Percentiles rank a stretch among this genome's conserved stretches.
Conservation (phyloP, 495 filamentous ascomycete genomes). For the Venustampulla echinocandica region DNA sequence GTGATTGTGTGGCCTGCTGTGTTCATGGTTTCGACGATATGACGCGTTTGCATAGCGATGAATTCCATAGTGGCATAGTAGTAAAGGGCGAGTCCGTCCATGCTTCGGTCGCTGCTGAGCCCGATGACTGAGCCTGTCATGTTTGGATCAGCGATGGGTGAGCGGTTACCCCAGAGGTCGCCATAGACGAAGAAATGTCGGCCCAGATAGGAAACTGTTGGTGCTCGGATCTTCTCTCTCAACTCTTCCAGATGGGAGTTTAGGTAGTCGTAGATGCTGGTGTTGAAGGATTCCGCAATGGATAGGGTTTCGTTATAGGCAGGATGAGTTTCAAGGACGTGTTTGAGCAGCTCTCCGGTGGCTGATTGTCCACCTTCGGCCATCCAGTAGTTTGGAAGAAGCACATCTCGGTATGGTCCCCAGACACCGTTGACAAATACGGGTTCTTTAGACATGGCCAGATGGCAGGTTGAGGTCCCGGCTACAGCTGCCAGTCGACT, state of each 20-base stretch:
- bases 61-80: constrained; percentile 96
- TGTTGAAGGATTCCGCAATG: constrained; percentile 65
- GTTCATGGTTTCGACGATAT: constrained; percentile 94
- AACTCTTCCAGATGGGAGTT: constrained; percentile 81
- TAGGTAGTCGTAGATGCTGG: constrained; percentile 88
- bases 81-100: constrained; percentile 78
- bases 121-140: constrained; percentile 89
- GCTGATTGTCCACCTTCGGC: constrained; percentile 94
- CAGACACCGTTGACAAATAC: constrained; percentile 92
- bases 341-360: constrained; percentile 86
- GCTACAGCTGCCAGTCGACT: constrained; percentile 90
- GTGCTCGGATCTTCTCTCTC: constrained; percentile 54
- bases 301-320: constrained; percentile 70
- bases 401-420: constrained; percentile 91
- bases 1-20: constrained; percentile 69
- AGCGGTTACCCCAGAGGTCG: constrained; percentile 95
- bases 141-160: constrained; percentile 79
- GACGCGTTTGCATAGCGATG: constrained; percentile 89
- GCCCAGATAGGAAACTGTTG: constrained; percentile 70
- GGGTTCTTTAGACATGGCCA: constrained; percentile 85
- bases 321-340: constrained; percentile 88
- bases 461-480: constrained; percentile 92
- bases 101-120: constrained; percentile 70
- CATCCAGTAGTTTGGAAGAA: constrained; percentile 88
- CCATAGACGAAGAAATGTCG: constrained; percentile 98